These are phyloP conservation scores for Aspergillus olivimuriae DNA, from an alignment of 495 filamentous ascomycete genomes.

Conservation along the genomic window DNA sequence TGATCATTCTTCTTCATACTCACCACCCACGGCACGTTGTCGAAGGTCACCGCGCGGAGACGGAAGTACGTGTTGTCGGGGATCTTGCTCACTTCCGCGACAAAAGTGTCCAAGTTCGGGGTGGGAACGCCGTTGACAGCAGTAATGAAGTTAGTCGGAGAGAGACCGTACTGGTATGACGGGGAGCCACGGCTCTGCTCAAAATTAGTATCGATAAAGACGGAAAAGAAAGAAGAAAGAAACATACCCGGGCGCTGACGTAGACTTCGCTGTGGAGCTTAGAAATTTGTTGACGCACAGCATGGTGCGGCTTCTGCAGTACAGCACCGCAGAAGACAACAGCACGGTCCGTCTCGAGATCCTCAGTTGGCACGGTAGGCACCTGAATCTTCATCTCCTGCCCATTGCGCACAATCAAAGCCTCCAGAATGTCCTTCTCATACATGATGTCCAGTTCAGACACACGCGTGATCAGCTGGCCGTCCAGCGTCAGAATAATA, in stretches of 20 bases:
- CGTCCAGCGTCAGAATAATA: slow-evolving; percentile 86
- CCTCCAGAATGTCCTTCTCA: slow-evolving; percentile 74
- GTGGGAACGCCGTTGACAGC: slow-evolving; percentile 87
- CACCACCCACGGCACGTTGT: slow-evolving; percentile 94
- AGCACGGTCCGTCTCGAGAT: slow-evolving; percentile 85
- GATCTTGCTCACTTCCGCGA: slow-evolving; percentile 74
- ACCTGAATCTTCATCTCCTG: slow-evolving; percentile 72
- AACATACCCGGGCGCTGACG: slow-evolving; percentile 71
- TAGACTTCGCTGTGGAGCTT: slow-evolving; percentile 98
- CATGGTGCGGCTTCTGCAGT: slow-evolving; percentile 89
- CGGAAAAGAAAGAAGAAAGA: neutral
- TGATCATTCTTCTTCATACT: slow-evolving; percentile 99
- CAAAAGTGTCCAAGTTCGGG: slow-evolving; percentile 69
- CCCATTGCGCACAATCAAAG: slow-evolving; percentile 79
- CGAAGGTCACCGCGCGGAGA: slow-evolving; percentile 88
- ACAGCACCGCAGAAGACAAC: slow-evolving; percentile 95
- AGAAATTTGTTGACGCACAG: slow-evolving; percentile 92
- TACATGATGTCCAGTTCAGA: slow-evolving; percentile 97
- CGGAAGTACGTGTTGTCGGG: slow-evolving; percentile 97
- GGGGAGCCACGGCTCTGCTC: slow-evolving; percentile 66
- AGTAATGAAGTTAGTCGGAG: slow-evolving; percentile 95
- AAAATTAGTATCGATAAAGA: slow-evolving; percentile 9
- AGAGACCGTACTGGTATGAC: slow-evolving; percentile 85
- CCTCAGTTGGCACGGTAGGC: slow-evolving; percentile 79
- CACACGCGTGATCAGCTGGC: slow-evolving; percentile 84